phyloP scores from a whole-genome alignment of 306 rosid genomes.

The Fragaria nilgerrensis region DNA sequence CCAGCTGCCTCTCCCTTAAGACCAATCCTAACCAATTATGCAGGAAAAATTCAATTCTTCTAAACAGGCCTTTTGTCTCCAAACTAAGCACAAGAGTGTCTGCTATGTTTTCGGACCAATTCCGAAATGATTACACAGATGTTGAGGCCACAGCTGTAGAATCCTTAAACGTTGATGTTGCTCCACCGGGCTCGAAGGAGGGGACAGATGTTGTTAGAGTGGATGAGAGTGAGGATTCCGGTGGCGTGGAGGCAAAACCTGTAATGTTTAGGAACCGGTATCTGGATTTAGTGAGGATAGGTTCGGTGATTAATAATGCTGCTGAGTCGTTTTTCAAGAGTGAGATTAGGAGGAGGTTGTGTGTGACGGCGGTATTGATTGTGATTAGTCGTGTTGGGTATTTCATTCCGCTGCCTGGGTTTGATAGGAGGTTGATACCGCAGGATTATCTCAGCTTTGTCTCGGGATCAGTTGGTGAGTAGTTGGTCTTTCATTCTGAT shows the following conservation, averaged over 20 bases:
- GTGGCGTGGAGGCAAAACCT: slow-evolving; percentile 24
- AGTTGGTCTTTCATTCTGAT: slow-evolving; percentile 1
- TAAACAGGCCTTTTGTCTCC: slow-evolving; percentile 32
- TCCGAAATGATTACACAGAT: slow-evolving; percentile 37
- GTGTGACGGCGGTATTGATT: slow-evolving; percentile 78
- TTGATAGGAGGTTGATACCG: slow-evolving; percentile 93
- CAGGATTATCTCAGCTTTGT: slow-evolving; percentile 86
- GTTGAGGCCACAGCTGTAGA: slow-evolving; percentile 44
- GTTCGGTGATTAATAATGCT: slow-evolving; percentile 77
- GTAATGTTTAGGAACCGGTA: slow-evolving; percentile 57
- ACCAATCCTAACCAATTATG: slow-evolving; percentile 18
- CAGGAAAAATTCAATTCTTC: slow-evolving; percentile 28
- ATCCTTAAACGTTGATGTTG: slow-evolving; percentile 29
- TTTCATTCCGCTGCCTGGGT: slow-evolving; percentile 95
- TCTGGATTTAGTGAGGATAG: slow-evolving; percentile 62
- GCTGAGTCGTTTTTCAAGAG: slow-evolving; percentile 92
- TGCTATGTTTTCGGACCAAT: slow-evolving; percentile 40
- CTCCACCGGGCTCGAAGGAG: slow-evolving; percentile 24
- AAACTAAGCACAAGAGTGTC: slow-evolving; percentile 30
- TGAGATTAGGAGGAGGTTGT: slow-evolving; percentile 87
- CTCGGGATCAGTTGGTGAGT: slow-evolving; percentile 89
- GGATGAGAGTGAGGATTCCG: slow-evolving; percentile 3
- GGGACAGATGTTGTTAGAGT: slow-evolving; percentile 27
- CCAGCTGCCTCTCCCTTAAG: slow-evolving; percentile 25
- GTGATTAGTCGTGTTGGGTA: slow-evolving; percentile 87